Evolutionary conservation across 2,329 filamentous ascomycete genomes (phyloP).

Genomic region (Colletotrichum viniferum): DNA sequence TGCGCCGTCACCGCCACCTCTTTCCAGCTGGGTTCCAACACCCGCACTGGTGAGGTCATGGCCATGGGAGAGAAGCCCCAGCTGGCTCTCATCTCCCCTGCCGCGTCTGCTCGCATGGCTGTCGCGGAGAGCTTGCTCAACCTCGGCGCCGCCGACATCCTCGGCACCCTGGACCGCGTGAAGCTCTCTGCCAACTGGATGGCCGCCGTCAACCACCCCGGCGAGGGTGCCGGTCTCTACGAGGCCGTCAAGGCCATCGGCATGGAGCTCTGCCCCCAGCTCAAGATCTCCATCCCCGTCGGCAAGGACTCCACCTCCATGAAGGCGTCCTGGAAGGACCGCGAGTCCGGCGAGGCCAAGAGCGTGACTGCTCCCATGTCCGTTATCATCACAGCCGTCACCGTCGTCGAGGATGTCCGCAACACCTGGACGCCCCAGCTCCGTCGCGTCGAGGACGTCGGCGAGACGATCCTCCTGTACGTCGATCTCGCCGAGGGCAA

Average conservation of each 20-base stretch:
- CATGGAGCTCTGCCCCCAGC: constrained; percentile 85
- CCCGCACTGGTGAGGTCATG: constrained; percentile 92
- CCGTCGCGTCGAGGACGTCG: constrained; percentile 81
- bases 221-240: constrained; percentile 90
- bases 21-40: constrained; percentile 67
- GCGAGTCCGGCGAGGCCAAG: constrained; percentile 67
- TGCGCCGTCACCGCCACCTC: constrained; percentile 91
- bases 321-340: constrained; percentile 94
- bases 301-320: constrained; percentile 99
- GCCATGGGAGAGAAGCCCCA: constrained; percentile 93
- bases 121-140: constrained; percentile 95
- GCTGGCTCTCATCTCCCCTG: constrained; percentile 86
- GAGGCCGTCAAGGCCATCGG: constrained; percentile 93
- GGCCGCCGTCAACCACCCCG: constrained; percentile 92
- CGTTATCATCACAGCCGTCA: constrained; percentile 89
- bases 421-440: constrained; percentile 95
- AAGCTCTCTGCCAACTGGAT: constrained; percentile 98
- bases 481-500: constrained; percentile 86
- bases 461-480: constrained; percentile 86
- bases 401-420: constrained; percentile 78
- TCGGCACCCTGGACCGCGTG: constrained; percentile 77
- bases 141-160: constrained; percentile 75
- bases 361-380: constrained; percentile 94
- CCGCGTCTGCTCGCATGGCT: constrained; percentile 93
- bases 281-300: constrained; percentile 94